These are phyloP conservation scores for Brettanomyces anomalus DNA, from an alignment of 805 yeast genomes.

Conservation along the genomic window DNA sequence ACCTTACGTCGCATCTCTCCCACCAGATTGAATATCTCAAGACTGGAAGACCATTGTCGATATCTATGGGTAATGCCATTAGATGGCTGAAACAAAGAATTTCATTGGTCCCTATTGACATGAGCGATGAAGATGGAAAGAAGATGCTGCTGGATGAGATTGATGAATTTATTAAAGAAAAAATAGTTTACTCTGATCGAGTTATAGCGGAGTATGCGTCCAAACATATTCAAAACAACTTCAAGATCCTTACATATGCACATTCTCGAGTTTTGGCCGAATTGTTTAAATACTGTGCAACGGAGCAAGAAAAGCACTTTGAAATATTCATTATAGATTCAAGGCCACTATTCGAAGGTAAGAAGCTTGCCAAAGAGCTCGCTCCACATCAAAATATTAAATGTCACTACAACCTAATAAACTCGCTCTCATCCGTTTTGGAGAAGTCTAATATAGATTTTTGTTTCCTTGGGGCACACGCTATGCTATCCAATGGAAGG, in stretches of 20 bases:
- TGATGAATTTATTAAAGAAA: slow-evolving; percentile 75
- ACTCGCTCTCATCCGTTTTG: slow-evolving; percentile 70
- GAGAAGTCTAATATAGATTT: slow-evolving; percentile 67
- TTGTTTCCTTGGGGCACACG: slow-evolving; percentile 93
- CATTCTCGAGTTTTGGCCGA: slow-evolving; percentile 77
- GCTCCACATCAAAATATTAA: slow-evolving; percentile 51
- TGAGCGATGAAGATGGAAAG: slow-evolving; percentile 62
- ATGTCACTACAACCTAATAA: slow-evolving; percentile 70
- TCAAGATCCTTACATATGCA: slow-evolving; percentile 81
- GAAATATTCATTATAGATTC: slow-evolving; percentile 85
- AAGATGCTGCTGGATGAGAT: slow-evolving; percentile 53
- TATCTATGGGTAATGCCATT: slow-evolving; percentile 96
- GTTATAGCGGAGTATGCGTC: slow-evolving; percentile 78
- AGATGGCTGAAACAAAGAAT: slow-evolving; percentile 96
- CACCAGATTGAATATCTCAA: slow-evolving; percentile 90
- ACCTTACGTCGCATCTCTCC: slow-evolving; percentile 77
- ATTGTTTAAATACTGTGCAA: slow-evolving; percentile 61
- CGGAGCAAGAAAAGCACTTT: slow-evolving; percentile 52
- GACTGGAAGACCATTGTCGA: slow-evolving; percentile 82
- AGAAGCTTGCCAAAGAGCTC: slow-evolving; percentile 58
- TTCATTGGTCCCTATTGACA: slow-evolving; percentile 68
- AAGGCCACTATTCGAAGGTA: slow-evolving; percentile 91
- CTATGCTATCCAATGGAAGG: slow-evolving; percentile 92
- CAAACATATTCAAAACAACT: slow-evolving; percentile 62
- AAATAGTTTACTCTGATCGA: slow-evolving; percentile 72